Base-by-base conservation (phyloP, 352 stramenopile genomes). In the Plasmopara halstedii region DNA sequence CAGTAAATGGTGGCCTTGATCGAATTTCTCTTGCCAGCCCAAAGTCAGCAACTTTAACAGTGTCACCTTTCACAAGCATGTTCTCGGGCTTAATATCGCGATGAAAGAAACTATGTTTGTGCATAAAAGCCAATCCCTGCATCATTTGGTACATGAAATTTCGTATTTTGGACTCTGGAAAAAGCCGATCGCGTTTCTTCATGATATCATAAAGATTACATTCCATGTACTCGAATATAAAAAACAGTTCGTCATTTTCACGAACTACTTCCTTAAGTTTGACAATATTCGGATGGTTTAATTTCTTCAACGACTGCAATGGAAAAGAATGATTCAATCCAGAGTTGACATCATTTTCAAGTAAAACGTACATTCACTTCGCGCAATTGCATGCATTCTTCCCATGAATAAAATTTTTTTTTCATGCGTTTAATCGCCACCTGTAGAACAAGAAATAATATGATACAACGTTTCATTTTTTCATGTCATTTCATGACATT, bases 171-270 rank as follows among this genome's bases (percentile, higher is more conserved):
- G 84, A 85, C 59, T 98, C 93, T 45, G 82, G 85, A 37, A 95
- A 95, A 46, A 88, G 76, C 38, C 75, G 73, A 49, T 96, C 71
- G 31, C 88, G 60, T 34, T 95, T 88, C 67, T 97, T 96, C 73
- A 98, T 98, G n/a, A 82, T 85, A 52, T 98, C 88, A 72, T 98
- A 98, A 33, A 99, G 64, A 51, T 97, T 98, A 54, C 84, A 85
- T 61, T 98, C 91, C 95, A 99, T 99, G 72, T 96, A 98, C 72
- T 99, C 96, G 58, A 99, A 99, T 0, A 99, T 94, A 62, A 99
- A 99, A 59, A 90, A 98, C 6, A 99, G 73, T 67, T 95, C 82
- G 65, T 97, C 85, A 50, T 97, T 97, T 64, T 99, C 96, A 15
- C 93, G 79, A 38, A 99, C 97, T 38, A 99, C 95, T 53, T 99